Conservation (phyloP, 208 protist genomes). For the Pavlovales sp. region DNA sequence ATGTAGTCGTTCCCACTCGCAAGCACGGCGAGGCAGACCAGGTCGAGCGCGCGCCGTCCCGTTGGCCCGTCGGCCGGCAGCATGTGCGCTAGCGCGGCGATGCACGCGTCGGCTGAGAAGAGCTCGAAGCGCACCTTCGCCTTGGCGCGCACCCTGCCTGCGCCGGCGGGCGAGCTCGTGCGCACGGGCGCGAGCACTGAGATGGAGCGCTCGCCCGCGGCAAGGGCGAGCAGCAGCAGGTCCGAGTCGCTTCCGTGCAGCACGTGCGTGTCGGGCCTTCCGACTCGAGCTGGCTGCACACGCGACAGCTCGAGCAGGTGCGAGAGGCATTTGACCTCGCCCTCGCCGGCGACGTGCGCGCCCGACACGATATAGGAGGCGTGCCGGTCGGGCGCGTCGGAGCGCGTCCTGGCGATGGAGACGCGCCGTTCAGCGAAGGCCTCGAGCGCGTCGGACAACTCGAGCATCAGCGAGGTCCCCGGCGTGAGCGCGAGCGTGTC, state of each 20-base stretch:
- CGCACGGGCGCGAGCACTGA: background rate
- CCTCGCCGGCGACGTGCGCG: constrained; percentile 1
- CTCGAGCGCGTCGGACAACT: background rate
- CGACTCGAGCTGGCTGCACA: no score
- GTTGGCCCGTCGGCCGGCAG: background rate
- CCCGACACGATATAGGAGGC: background rate
- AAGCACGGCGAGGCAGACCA: background rate
- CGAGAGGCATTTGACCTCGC: background rate
- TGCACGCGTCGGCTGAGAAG: background rate
- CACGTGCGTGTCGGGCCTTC: background rate
- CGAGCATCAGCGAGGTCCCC: background rate
- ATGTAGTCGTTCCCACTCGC: background rate
- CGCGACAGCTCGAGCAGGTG: background rate
- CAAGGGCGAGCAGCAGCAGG: background rate
- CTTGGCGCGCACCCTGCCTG: no score
- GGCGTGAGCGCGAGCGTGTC: background rate
- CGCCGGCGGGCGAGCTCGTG: background rate
- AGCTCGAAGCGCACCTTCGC: background rate
- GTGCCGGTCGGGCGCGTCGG: background rate
- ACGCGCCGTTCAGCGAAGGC: background rate
- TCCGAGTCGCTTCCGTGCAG: background rate
- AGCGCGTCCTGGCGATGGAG: no score
- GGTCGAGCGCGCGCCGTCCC: background rate
- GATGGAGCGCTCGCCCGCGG: background rate
- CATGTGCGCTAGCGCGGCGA: no score